Evolutionary conservation across 257 asterid genomes (phyloP).

Genomic region (Knoxia roxburghii): DNA sequence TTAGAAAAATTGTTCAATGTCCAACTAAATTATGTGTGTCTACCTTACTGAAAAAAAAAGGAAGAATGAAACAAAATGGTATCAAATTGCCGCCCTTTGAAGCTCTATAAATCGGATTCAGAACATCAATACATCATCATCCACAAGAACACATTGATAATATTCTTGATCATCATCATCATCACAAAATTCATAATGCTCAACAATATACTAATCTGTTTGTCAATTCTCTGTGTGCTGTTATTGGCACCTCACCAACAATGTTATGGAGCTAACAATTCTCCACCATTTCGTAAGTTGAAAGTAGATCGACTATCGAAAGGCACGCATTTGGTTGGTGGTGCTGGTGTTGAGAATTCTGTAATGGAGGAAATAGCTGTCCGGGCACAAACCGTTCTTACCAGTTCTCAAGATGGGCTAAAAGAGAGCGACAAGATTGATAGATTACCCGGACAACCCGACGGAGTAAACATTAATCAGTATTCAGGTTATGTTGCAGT

Average conservation of each 20-base stretch:
- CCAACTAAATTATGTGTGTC: too few relatives aligned
- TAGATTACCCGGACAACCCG: conserved; percentile 49
- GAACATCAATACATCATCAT: too few relatives aligned
- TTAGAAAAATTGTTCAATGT: too few relatives aligned
- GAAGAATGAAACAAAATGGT: neutral
- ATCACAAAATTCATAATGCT: too few relatives aligned
- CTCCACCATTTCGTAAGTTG: neutral
- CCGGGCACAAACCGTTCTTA: neutral
- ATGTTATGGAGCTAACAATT: neutral
- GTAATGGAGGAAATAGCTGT: too few relatives aligned
- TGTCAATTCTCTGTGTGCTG: too few relatives aligned
- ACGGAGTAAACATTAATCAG: conserved; percentile 35
- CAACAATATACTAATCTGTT: too few relatives aligned
- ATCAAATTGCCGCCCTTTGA: conserved; percentile 1
- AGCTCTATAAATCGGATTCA: neutral
- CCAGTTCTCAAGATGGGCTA: conserved; percentile 22
- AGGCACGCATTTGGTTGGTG: neutral
- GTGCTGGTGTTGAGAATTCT: neutral
- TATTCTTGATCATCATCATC: too few relatives aligned
- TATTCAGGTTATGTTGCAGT: conserved; percentile 53
- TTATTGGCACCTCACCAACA: too few relatives aligned
- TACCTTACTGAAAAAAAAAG: too few relatives aligned
- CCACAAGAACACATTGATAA: too few relatives aligned
- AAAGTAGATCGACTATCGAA: neutral
- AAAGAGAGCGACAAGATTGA: conserved; percentile 36